phyloP scores from a whole-genome alignment of 306 rosid genomes.

The Vicia villosa region DNA sequence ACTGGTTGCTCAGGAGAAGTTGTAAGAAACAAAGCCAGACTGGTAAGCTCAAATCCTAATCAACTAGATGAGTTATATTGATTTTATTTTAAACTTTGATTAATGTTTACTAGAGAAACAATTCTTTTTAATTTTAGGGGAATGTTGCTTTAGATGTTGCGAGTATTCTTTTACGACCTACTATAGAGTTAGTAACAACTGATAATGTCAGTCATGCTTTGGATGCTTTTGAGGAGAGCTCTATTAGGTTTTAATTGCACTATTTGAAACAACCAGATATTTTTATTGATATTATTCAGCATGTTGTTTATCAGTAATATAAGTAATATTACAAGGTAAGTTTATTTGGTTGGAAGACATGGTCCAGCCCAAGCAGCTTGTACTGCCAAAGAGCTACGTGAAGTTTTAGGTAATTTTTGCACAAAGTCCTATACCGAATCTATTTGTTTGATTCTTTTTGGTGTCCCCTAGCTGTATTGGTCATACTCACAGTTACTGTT shows the following conservation, averaged over 20 bases:
- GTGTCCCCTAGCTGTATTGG: conserved; percentile 3
- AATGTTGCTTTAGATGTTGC: too few species aligned
- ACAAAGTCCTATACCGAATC: conserved; percentile 15
- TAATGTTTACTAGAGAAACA: too few species aligned
- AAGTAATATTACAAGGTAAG: conserved; percentile 58
- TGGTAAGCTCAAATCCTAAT: too few species aligned
- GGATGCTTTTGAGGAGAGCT: conserved; percentile 72
- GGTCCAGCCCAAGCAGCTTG: conserved; percentile 98
- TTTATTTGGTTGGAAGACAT: conserved; percentile 91
- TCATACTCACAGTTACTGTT: not conserved
- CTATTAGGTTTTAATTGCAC: conserved; percentile 62
- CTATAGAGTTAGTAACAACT: conserved; percentile 68
- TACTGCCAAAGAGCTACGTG: conserved; percentile 90
- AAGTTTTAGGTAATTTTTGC: conserved; percentile 72
- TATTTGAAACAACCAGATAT: conserved; percentile 10
- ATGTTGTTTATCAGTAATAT: conserved; percentile 27
- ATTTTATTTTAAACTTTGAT: too few species aligned
- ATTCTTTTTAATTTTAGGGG: too few species aligned
- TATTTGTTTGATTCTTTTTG: conserved; percentile 18
- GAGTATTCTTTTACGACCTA: conserved; percentile 39
- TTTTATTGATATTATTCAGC: not conserved
- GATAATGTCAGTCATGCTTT: conserved; percentile 86
- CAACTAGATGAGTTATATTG: too few species aligned
- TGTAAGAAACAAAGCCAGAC: too few species aligned
- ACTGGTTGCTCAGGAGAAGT: too few species aligned